These are phyloP conservation scores for Chaetomiaceae sp. DNA, from an alignment of 2,329 filamentous ascomycete species.

Conservation along the genomic window DNA sequence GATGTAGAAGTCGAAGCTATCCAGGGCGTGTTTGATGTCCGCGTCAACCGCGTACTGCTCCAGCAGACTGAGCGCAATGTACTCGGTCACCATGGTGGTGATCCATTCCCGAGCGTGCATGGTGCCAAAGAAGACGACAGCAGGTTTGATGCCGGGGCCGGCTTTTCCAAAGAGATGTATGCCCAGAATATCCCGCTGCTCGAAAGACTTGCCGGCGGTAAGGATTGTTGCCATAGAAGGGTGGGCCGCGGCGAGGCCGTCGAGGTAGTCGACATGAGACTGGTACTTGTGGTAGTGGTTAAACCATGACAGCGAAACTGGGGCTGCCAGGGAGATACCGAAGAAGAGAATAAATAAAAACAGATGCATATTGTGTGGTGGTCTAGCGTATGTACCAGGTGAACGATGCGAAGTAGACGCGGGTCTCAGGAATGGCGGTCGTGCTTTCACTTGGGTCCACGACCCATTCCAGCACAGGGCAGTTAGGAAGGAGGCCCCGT, in stretches of 20 bases:
- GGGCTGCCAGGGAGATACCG: not conserved
- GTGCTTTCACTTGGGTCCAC: too few relatives aligned
- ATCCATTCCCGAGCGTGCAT: slow-evolving; percentile 60
- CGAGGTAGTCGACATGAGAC: slow-evolving; percentile 38
- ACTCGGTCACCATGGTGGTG: slow-evolving; percentile 50
- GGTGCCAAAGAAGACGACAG: slow-evolving; percentile 52
- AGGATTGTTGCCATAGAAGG: slow-evolving; percentile 45
- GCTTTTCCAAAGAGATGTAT: slow-evolving; percentile 50
- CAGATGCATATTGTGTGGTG: too few relatives aligned
- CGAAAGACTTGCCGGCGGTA: slow-evolving; percentile 41
- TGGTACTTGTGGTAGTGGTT: slow-evolving; percentile 48
- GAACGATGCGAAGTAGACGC: too few relatives aligned
- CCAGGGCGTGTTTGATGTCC: slow-evolving; percentile 43
- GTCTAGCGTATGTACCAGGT: too few relatives aligned
- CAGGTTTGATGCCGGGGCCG: slow-evolving; percentile 44
- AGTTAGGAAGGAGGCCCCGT: too few relatives aligned
- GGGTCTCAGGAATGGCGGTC: too few relatives aligned
- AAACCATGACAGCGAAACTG: slow-evolving; percentile 32
- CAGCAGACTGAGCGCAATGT: slow-evolving; percentile 46
- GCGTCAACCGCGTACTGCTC: slow-evolving; percentile 38
- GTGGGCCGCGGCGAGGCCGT: slow-evolving; percentile 38
- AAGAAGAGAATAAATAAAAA: not conserved
- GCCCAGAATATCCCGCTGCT: slow-evolving; percentile 55
- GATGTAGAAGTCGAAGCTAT: slow-evolving; percentile 63
- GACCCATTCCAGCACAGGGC: too few relatives aligned